Base-by-base conservation (phyloP, 495 filamentous ascomycete species). In the Neurospora sp. region DNA sequence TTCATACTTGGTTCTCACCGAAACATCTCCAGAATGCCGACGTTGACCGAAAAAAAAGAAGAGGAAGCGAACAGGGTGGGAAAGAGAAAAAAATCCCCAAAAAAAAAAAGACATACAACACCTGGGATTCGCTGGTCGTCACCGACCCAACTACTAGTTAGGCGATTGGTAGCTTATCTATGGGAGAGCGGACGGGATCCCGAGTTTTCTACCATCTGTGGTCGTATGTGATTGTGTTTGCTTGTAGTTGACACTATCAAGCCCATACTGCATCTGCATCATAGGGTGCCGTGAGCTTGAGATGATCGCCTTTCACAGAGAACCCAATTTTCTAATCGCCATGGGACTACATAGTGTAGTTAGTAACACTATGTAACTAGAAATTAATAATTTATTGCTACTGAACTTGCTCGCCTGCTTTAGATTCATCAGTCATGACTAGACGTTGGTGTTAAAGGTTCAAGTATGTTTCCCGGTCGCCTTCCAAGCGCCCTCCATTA, bases 71-170 rank as follows among this genome's bases (percentile, higher is more conserved):
- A 48, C 9, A 48, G 1, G 3, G n/a, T 20, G 44, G 44, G 8
- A 11, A 20, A 48, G 11, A 48, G 16, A 44, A 44, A 20, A 48
- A 20, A 12, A 27, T 16, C 11, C 9, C 40, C n/a, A n/a, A n/a
- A 2, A 40, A 9, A n/a, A 46, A 71, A 71, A 73, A 69, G 70
- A 76, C 71, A 76, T 78, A 74, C 76, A 78, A 76, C 76, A 73
- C 76, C 76, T 59, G 73, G 76, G 69, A 78, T 76, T 76, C 76
- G 69, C 76, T 76, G 69, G 71, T 85, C 79, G 81, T 84, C 84
- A 84, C 81, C 84, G 78, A 85, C 83, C 80, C 79, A 81, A 85
- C 80, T 84, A 83, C 84, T 84, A 77, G 76, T 83, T 79, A 27
- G 22, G 48, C 48, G n/a, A 20, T 53, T 22, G 31, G 31, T 35